Evolutionary conservation across 495 filamentous ascomycete species (phyloP).

Genomic region (Platismatia glauca): DNA sequence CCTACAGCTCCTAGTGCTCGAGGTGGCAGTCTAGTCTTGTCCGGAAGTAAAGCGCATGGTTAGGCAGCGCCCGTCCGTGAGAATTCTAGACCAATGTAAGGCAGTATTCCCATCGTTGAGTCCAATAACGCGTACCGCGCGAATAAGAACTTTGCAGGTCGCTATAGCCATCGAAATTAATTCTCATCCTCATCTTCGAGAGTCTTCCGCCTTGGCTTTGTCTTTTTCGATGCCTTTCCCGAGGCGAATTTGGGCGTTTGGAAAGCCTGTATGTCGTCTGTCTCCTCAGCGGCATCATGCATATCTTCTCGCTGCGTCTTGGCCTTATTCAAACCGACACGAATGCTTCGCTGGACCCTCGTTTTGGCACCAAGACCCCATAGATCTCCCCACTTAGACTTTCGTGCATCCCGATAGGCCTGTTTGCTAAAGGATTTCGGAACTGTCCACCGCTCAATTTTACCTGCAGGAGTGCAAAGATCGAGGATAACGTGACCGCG

Average conservation of each 20-base stretch:
- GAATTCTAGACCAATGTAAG: not conserved
- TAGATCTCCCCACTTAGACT: constrained; percentile 83
- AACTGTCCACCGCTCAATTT: constrained; percentile 90
- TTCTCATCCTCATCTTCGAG: constrained; percentile 1
- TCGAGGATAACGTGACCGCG: constrained; percentile 82
- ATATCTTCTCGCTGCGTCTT: constrained; percentile 37
- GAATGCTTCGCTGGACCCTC: constrained; percentile 49
- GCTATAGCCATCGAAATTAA: not conserved
- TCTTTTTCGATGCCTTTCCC: not conserved
- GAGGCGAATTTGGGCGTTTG: not conserved
- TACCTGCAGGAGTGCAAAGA: constrained; percentile 76
- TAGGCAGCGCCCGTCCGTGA: not conserved
- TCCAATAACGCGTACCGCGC: not conserved
- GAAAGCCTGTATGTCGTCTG: not conserved
- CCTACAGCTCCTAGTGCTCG: not conserved
- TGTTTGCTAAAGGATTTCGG: constrained; percentile 69
- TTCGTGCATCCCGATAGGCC: constrained; percentile 85
- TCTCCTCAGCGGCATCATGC: not conserved
- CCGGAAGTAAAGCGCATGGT: not conserved
- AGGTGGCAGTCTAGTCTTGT: not conserved
- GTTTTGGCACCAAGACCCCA: constrained; percentile 96
- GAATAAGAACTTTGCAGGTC: not conserved
- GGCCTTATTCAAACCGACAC: constrained; percentile 52
- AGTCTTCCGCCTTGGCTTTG: not conserved
- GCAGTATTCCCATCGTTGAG: not conserved